Evolutionary conservation across 495 filamentous ascomycete species (phyloP).

Genomic region (Penicillium herquei): DNA sequence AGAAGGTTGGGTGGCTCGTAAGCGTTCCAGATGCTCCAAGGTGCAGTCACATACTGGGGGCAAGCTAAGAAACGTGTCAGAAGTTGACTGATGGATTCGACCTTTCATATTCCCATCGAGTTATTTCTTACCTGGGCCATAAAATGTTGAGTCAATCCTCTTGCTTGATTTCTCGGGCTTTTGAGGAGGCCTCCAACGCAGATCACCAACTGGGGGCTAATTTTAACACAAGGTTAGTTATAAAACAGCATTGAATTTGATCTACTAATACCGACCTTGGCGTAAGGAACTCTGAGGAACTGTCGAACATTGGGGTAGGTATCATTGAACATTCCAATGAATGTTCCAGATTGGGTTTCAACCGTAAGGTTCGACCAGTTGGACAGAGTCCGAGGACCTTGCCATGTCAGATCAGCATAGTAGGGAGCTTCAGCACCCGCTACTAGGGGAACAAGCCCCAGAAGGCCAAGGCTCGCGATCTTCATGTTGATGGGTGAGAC

Average conservation of each 20-base stretch:
- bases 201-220: conserved; percentile 10
- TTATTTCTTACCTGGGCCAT: conserved; percentile 5
- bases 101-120: not conserved
- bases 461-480: conserved; percentile 1
- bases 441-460: not conserved
- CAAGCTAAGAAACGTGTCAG: conserved; percentile 2
- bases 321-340: conserved; percentile 9
- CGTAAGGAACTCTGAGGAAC: conserved; percentile 10
- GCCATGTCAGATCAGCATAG: conserved; percentile 15
- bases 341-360: conserved; percentile 12
- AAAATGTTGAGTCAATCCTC: conserved; percentile 9
- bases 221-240: not conserved
- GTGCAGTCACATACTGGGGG: conserved; percentile 11
- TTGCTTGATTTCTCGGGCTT: conserved; percentile 3
- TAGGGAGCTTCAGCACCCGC: conserved; percentile 2
- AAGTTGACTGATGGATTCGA: no score
- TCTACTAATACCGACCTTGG: not conserved
- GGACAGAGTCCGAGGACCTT: conserved; percentile 7
- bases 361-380: conserved; percentile 17
- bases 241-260: not conserved
- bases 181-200: conserved; percentile 11
- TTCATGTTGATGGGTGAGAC: not conserved
- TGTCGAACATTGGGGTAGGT: conserved; percentile 10
- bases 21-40: conserved; percentile 14
- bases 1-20: conserved; percentile 13